Conservation (phyloP, 2,329 filamentous ascomycete species). For the Cladophialophora yegresii region DNA sequence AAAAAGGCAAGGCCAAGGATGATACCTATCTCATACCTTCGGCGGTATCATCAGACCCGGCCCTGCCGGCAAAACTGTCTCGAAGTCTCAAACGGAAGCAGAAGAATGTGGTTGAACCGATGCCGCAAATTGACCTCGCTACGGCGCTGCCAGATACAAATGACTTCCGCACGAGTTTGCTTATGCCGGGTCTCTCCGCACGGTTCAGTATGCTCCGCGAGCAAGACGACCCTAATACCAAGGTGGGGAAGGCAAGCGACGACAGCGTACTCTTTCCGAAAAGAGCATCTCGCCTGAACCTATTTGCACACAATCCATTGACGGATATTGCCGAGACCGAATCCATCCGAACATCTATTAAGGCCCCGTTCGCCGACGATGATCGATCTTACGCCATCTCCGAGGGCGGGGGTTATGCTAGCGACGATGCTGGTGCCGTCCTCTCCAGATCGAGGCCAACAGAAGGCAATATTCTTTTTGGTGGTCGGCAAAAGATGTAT, state of each 20-base stretch:
- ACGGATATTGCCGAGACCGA: constrained; percentile 89
- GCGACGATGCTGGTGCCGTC: constrained; percentile 72
- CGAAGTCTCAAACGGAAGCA: constrained; percentile 50
- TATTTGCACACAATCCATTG: constrained; percentile 68
- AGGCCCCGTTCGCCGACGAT: constrained; percentile 60
- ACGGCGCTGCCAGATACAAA: constrained; percentile 76
- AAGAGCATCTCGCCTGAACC: constrained; percentile 72
- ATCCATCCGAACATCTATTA: constrained; percentile 67
- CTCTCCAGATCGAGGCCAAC: constrained; percentile 80
- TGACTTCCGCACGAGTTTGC: constrained; percentile 89
- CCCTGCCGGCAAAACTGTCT: constrained; percentile 29
- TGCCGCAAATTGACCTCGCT: constrained; percentile 68
- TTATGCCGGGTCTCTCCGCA: constrained; percentile 93
- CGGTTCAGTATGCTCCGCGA: constrained; percentile 96
- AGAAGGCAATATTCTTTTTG: constrained; percentile 91
- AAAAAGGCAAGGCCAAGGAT: constrained; percentile 36
- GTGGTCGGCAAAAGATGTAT: constrained; percentile 93
- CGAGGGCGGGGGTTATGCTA: constrained; percentile 60
- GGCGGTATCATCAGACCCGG: constrained; percentile 16
- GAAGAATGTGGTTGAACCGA: constrained; percentile 56
- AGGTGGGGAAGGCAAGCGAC: constrained; percentile 90
- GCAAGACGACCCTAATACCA: constrained; percentile 86
- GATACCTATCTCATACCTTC: constrained; percentile 31
- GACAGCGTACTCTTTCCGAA: constrained; percentile 87
- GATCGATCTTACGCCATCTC: constrained; percentile 66